Evolutionary conservation across 2,329 filamentous ascomycete genomes (phyloP).

Genomic region (Parastagonospora avenae): DNA sequence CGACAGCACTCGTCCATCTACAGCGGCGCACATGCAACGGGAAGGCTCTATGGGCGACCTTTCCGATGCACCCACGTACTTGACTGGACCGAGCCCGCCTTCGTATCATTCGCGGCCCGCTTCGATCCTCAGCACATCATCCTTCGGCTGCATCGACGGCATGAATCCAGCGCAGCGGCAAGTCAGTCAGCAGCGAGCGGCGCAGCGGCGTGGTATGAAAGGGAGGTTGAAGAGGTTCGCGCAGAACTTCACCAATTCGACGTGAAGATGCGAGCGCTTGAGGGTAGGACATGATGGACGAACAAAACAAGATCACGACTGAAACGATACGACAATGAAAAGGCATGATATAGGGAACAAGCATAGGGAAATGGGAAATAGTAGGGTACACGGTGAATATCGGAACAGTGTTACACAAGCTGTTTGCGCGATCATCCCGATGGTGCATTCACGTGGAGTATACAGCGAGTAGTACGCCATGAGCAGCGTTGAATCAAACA

Average conservation of each 20-base stretch:
- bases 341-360: not conserved
- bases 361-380: no score
- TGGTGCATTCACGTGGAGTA: no score
- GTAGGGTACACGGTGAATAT: not conserved
- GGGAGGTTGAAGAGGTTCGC: slow-evolving; percentile 36
- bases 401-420: no score
- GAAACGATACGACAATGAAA: not conserved
- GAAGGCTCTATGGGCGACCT: slow-evolving; percentile 40
- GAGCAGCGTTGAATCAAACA: no score
- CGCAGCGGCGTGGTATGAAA: slow-evolving; percentile 27
- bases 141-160: slow-evolving; percentile 44
- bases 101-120: slow-evolving; percentile 39
- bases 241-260: slow-evolving; percentile 21
- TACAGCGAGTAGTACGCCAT: no score
- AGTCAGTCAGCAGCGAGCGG: slow-evolving; percentile 31
- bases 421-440: no score
- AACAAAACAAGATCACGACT: not conserved
- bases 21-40: slow-evolving; percentile 16
- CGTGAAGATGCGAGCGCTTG: not conserved
- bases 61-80: slow-evolving; percentile 42
- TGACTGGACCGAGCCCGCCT: slow-evolving; percentile 37
- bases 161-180: slow-evolving; percentile 35
- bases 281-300: not conserved
- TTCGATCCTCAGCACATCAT: slow-evolving; percentile 40
- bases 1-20: slow-evolving; percentile 19